These are phyloP conservation scores for Thalassiosira profunda DNA, from an alignment of 108 stramenopile species.

Conservation along the genomic window DNA sequence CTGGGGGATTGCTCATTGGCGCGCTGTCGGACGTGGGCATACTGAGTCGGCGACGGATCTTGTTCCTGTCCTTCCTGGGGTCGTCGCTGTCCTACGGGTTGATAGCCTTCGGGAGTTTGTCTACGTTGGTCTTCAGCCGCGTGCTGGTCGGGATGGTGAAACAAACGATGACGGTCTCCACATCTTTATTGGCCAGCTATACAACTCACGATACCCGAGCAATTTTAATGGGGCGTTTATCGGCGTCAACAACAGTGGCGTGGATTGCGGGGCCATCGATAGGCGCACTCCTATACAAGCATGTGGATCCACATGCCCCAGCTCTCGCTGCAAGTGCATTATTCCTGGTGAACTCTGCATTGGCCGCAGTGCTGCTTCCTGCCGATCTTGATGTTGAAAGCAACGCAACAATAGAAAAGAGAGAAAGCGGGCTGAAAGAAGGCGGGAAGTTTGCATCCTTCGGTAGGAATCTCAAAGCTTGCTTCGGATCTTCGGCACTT, in stretches of 20 bases:
- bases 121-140: constrained; percentile 64
- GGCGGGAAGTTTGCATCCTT: constrained; percentile 37
- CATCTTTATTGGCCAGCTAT: constrained; percentile 72
- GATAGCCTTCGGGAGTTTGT: constrained; percentile 69
- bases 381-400: constrained; percentile 20
- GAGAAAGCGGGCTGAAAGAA: not conserved
- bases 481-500: constrained; percentile 55
- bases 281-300: constrained; percentile 70
- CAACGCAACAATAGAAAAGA: constrained; percentile 8
- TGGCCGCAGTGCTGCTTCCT: constrained; percentile 57
- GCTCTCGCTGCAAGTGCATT: constrained; percentile 55
- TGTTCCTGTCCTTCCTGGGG: constrained; percentile 89
- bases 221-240: constrained; percentile 64
- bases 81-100: constrained; percentile 83
- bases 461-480: constrained; percentile 52
- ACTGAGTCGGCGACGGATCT: constrained; percentile 58
- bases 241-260: constrained; percentile 64
- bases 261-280: constrained; percentile 84
- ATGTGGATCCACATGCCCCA: constrained; percentile 65
- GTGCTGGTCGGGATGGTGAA: constrained; percentile 94
- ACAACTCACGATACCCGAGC: constrained; percentile 60
- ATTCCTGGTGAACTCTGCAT: constrained; percentile 63
- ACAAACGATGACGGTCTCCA: constrained; percentile 95
- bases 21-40: constrained; percentile 74
- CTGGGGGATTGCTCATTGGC: constrained; percentile 87